These are phyloP conservation scores for Candida alai DNA, from an alignment of 805 yeast species.

Conservation along the genomic window DNA sequence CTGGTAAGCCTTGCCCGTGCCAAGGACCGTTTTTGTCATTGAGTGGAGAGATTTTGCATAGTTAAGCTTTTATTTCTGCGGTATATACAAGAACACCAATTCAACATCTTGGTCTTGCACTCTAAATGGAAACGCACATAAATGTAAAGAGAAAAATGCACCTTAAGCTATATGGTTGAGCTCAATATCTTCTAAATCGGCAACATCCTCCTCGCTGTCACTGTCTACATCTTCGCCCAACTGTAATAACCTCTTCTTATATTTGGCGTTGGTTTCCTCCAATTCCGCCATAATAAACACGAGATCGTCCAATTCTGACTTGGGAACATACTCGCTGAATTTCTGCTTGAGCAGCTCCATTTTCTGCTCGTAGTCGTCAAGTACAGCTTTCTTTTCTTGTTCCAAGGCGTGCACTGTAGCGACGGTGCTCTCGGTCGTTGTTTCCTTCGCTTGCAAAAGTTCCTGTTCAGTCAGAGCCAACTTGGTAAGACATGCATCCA, in stretches of 20 bases:
- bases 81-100: too few relatives aligned
- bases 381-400: not conserved
- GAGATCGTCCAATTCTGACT: conserved; percentile 65
- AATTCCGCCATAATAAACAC: conserved; percentile 73
- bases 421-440: too few relatives aligned
- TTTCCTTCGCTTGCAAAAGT: too few relatives aligned
- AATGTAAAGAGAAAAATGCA: too few relatives aligned
- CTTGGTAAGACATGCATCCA: not conserved
- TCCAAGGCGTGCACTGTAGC: conserved; percentile 3
- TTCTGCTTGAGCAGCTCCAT: conserved; percentile 9
- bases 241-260: conserved; percentile 48
- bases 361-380: conserved; percentile 7
- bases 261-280: conserved; percentile 61
- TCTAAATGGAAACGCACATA: too few relatives aligned
- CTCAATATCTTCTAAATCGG: conserved; percentile 51
- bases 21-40: too few relatives aligned
- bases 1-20: too few relatives aligned
- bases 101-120: too few relatives aligned
- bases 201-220: conserved; percentile 68
- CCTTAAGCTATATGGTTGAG: too few relatives aligned
- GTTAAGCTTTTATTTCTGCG: too few relatives aligned
- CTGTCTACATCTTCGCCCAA: conserved; percentile 63
- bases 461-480: too few relatives aligned
- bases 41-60: too few relatives aligned
- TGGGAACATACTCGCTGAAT: conserved; percentile 33